Conservation (phyloP, 2,329 filamentous ascomycete species). For the Catunica adiposa region DNA sequence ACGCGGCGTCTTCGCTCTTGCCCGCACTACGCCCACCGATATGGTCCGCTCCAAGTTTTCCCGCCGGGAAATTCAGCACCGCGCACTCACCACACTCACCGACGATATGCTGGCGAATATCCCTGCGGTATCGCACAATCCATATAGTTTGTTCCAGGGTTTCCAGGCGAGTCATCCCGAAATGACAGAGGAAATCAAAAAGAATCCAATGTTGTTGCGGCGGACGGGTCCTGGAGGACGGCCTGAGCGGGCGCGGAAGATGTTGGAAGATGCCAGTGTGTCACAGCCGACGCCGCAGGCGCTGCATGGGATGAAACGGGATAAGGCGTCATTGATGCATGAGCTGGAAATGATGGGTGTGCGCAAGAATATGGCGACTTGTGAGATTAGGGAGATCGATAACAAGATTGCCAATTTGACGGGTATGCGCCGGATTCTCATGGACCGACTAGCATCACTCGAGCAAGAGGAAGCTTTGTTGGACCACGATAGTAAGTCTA, state of each 20-base stretch:
- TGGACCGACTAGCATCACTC: constrained; percentile 69
- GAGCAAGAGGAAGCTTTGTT: constrained; percentile 83
- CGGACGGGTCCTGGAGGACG: constrained; percentile 21
- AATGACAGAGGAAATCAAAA: constrained; percentile 50
- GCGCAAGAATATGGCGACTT: constrained; percentile 92
- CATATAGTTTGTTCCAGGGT: constrained; percentile 89
- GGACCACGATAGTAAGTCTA: constrained; percentile 63
- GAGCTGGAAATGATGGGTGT: constrained; percentile 80
- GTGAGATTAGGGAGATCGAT: constrained; percentile 91
- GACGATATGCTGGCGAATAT: constrained; percentile 84
- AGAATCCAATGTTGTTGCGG: constrained; percentile 37
- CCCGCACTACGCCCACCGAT: constrained; percentile 82
- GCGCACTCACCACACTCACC: constrained; percentile 71
- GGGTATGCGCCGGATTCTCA: constrained; percentile 79
- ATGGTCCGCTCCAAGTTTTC: constrained; percentile 84
- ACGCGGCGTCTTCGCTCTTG: constrained; percentile 78
- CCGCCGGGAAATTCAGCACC: constrained; percentile 80
- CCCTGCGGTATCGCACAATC: constrained; percentile 58
- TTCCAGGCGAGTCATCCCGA: constrained; percentile 81
- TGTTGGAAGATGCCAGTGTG: constrained; percentile 47
- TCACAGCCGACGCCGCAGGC: constrained; percentile 42
- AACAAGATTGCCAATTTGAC: constrained; percentile 89
- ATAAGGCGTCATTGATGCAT: constrained; percentile 65
- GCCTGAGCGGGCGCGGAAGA: constrained; percentile 57
- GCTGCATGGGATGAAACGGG: constrained; percentile 59